phyloP scores from a whole-genome alignment of 805 yeast genomes.

The Metschnikowia vanudenii region DNA sequence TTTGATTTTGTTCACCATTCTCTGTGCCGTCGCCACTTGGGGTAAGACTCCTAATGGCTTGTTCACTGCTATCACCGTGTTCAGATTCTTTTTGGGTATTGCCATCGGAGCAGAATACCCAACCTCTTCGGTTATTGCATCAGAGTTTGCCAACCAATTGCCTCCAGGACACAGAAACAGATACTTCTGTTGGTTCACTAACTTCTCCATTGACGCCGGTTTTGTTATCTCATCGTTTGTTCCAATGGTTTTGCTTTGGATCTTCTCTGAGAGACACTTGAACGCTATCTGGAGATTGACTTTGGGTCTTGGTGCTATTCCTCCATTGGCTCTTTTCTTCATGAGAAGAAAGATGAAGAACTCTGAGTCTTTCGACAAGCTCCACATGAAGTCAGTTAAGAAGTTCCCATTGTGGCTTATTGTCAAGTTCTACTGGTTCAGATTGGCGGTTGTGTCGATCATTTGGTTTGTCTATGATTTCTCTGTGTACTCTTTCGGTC shows the following conservation, averaged over 20 bases:
- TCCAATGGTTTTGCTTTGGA: conserved; percentile 83
- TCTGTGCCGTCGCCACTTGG: conserved; percentile 68
- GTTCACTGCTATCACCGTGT: conserved; percentile 78
- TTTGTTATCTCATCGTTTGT: conserved; percentile 82
- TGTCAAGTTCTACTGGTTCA: conserved; percentile 80
- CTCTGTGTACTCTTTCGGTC: conserved; percentile 82
- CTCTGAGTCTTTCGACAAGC: conserved; percentile 66
- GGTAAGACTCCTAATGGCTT: conserved; percentile 75
- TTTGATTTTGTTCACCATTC: conserved; percentile 72
- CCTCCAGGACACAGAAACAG: conserved; percentile 86
- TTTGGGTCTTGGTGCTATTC: conserved; percentile 85
- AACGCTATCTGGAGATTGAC: conserved; percentile 90
- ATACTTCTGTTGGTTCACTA: conserved; percentile 86
- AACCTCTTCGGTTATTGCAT: conserved; percentile 88
- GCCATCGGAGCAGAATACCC: conserved; percentile 97
- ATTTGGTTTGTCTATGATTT: conserved; percentile 94
- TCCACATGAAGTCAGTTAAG: conserved; percentile 59
- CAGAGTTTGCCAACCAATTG: conserved; percentile 79
- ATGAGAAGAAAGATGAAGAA: conserved; percentile 75
- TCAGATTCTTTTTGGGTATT: conserved; percentile 83
- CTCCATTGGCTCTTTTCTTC: conserved; percentile 75
- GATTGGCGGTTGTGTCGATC: conserved; percentile 65
- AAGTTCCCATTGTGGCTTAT: conserved; percentile 65
- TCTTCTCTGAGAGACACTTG: conserved; percentile 67
- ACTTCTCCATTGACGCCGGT: conserved; percentile 82